Evolutionary conservation across 768 basidiomycete species (phyloP).

Genomic region (Hortiboletus campestris): DNA sequence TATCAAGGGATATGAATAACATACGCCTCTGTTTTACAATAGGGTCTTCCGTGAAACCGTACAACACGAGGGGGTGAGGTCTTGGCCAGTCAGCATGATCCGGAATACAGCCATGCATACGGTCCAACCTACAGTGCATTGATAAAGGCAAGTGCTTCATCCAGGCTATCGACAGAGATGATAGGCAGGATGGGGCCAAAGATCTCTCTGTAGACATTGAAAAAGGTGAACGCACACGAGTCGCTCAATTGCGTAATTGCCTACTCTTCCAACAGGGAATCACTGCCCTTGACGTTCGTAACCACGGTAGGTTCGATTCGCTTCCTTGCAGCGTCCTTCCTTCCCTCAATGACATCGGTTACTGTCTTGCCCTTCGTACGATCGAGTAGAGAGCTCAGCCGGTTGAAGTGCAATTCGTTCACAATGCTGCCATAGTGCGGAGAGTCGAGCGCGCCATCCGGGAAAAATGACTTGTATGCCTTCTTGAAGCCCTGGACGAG

Average conservation of each 20-base stretch:
- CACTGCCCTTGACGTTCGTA: conserved; percentile 48
- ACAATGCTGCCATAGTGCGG: conserved; percentile 51
- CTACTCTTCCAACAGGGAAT: conserved; percentile 62
- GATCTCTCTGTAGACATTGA: conserved; percentile 49
- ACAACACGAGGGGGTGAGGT: conserved; percentile 59
- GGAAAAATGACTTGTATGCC: conserved; percentile 49
- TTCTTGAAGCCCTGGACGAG: conserved; percentile 46
- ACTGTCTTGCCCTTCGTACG: conserved; percentile 57
- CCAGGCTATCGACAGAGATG: conserved; percentile 51
- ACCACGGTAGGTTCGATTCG: conserved; percentile 64
- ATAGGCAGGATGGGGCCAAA: conserved; percentile 74
- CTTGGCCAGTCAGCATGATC: conserved; percentile 31
- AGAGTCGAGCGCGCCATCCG: conserved; percentile 47
- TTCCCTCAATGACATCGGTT: conserved; percentile 43
- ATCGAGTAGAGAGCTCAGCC: conserved; percentile 50
- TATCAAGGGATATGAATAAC: conserved; percentile 7
- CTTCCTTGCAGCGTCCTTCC: conserved; percentile 35
- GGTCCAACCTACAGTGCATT: conserved; percentile 42
- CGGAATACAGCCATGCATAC: too few species aligned
- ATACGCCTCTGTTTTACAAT: conserved; percentile 39
- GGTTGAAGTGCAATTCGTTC: conserved; percentile 49
- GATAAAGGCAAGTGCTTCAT: conserved; percentile 56
- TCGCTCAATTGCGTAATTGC: conserved; percentile 9
- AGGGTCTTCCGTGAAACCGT: conserved; percentile 56
- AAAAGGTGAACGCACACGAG: not conserved